These are phyloP conservation scores for Aspergillus carbonarius DNA, from an alignment of 2,329 filamentous ascomycete species.

Conservation along the genomic window DNA sequence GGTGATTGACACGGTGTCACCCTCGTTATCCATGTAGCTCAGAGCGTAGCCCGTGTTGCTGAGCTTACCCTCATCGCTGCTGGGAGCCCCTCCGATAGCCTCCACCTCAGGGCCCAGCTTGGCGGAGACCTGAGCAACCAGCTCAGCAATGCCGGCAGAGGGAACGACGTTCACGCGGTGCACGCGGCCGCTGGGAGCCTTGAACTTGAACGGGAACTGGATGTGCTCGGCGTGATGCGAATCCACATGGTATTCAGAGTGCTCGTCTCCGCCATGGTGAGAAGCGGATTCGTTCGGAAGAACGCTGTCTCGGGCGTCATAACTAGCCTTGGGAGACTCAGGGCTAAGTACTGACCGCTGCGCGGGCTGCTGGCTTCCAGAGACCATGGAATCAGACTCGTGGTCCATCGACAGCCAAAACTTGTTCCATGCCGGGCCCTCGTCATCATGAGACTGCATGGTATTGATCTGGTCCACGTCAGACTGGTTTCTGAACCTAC, in stretches of 20 bases:
- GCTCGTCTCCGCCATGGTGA: constrained; percentile 81
- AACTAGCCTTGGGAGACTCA: constrained; percentile 61
- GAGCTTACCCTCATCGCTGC: constrained; percentile 75
- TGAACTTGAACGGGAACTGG: constrained; percentile 98
- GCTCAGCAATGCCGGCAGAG: constrained; percentile 73
- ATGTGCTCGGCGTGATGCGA: constrained; percentile 62
- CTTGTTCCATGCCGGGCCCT: constrained; percentile 98
- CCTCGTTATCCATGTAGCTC: constrained; percentile 95
- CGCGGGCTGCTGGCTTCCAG: constrained; percentile 73
- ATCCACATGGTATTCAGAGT: constrained; percentile 63
- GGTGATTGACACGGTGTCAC: constrained; percentile 94
- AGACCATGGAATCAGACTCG: constrained; percentile 94
- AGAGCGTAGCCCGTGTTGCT: constrained; percentile 79
- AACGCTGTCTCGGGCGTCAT: constrained; percentile 78
- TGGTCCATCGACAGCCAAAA: constrained; percentile 97
- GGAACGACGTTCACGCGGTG: constrained; percentile 86
- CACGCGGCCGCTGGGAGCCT: constrained; percentile 90
- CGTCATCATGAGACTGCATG: constrained; percentile 82
- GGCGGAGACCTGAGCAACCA: constrained; percentile 72
- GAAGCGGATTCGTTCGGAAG: constrained; percentile 93
- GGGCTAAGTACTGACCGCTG: constrained; percentile 79
- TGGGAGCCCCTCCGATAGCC: constrained; percentile 75
- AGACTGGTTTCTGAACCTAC: neutral
- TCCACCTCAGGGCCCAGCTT: constrained; percentile 86
- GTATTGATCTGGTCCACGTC: constrained; percentile 68